phyloP scores from a whole-genome alignment of 257 asterid species.

The Solanum dulcamara region DNA sequence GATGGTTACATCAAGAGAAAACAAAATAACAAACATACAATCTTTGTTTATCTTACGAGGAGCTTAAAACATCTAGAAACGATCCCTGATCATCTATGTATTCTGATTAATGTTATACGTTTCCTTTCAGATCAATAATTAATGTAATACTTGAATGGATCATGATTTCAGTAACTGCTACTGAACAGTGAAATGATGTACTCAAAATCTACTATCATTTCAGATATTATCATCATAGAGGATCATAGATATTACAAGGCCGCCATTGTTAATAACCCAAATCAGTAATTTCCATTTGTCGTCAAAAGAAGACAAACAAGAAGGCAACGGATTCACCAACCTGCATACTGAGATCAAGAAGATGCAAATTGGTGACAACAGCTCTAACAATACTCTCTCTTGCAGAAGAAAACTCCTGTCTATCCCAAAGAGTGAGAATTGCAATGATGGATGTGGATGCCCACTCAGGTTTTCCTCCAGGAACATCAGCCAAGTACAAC shows the following conservation, averaged over 20 bases:
- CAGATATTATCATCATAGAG: background rate
- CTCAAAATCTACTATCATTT: background rate
- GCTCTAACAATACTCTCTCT: constrained; percentile 91
- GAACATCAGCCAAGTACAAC: constrained; percentile 88
- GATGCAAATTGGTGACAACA: constrained; percentile 79
- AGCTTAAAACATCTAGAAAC: background rate
- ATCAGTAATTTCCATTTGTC: background rate
- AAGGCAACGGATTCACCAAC: constrained; percentile 19
- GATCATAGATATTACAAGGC: background rate
- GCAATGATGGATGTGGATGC: constrained; percentile 76
- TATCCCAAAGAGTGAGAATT: constrained; percentile 88
- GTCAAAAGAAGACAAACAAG: background rate
- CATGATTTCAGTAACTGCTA: background rate
- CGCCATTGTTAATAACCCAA: background rate
- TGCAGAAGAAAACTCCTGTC: constrained; percentile 88
- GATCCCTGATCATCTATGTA: background rate
- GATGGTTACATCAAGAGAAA: background rate
- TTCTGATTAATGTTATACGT: background rate
- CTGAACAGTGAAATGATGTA: background rate
- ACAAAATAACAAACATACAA: background rate
- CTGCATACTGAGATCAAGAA: constrained; percentile 93
- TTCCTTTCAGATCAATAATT: background rate
- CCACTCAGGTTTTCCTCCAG: constrained; percentile 96
- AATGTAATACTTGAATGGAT: background rate
- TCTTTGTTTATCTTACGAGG: background rate